A percentile compares a stretch with the other conserved stretches of the same genome.
Evolutionary conservation across 345 rosid genomes (phyloP).

Genomic region (Hibiscus mutabilis): DNA sequence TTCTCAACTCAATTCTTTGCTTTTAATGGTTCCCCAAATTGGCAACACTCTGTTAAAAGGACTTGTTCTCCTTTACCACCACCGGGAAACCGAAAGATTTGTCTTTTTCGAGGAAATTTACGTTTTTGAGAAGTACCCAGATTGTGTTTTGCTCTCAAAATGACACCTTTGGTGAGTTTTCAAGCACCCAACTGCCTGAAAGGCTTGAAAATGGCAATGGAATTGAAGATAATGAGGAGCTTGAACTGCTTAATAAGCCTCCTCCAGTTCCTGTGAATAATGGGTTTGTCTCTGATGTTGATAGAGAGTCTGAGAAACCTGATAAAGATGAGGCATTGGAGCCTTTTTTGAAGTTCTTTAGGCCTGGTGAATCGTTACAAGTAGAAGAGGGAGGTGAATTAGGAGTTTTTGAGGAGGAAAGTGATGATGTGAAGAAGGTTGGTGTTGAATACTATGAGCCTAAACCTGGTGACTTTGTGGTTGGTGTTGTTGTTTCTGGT

Average conservation of each 20-base stretch:
- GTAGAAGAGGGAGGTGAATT: constrained; percentile 15
- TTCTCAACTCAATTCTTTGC: constrained; percentile 12
- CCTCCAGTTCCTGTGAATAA: constrained; percentile 27
- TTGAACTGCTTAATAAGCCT: constrained; percentile 66
- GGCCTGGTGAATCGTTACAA: constrained; percentile 33
- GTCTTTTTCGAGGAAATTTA: constrained; percentile 11
- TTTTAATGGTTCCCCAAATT: constrained; percentile 14
- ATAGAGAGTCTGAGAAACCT: constrained; percentile 19
- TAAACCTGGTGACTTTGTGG: constrained; percentile 70
- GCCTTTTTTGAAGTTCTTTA: constrained; percentile 80
- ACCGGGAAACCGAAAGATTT: constrained; percentile 2
- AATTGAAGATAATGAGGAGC: constrained; percentile 39
- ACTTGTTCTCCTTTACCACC: constrained; percentile 19
- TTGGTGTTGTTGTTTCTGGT: constrained; percentile 97
- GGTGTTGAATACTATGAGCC: constrained; percentile 75
- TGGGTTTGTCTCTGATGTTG: constrained; percentile 26
- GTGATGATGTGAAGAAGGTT: constrained; percentile 32
- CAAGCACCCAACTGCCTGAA: constrained; percentile 29
- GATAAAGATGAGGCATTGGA: constrained; percentile 60
- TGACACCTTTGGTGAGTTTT: constrained; percentile 26
- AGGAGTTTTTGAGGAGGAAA: constrained; percentile 22
- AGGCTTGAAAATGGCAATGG: constrained; percentile 20
- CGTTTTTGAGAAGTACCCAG: constrained; percentile 23
- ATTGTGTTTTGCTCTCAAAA: constrained; percentile 32
- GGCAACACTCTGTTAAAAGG: constrained; percentile 12